These are phyloP conservation scores for Globisporangium canariense DNA, from an alignment of 352 stramenopile species.

Conservation along the genomic window DNA sequence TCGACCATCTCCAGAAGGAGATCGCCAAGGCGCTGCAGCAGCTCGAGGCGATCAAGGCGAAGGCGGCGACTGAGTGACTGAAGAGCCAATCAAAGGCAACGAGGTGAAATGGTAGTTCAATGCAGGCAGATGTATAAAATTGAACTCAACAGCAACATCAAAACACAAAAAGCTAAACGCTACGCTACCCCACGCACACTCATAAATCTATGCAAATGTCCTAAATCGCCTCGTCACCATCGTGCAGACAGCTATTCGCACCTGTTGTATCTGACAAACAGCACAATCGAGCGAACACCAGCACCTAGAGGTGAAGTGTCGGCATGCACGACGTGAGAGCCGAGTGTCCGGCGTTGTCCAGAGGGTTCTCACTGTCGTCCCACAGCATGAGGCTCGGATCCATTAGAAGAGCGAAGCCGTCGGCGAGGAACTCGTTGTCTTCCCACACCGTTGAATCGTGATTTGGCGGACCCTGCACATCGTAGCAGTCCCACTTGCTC, in stretches of 20 bases:
- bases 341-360: conserved; percentile 1
- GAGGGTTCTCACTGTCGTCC: conserved; percentile 13
- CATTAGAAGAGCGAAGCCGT: conserved; percentile 24
- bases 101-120: neutral
- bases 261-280: conserved; percentile 16
- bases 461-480: conserved; percentile 24
- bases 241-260: conserved; percentile 5
- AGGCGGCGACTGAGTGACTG: neutral
- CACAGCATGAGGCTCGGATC: conserved; percentile 20
- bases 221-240: conserved; percentile 6
- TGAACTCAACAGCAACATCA: neutral
- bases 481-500: conserved; percentile 39
- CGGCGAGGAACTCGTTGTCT: conserved; percentile 40
- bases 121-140: neutral
- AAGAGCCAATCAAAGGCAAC: neutral
- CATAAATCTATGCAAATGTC: neutral
- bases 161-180: neutral
- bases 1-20: conserved; percentile 53
- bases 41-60: conserved; percentile 33
- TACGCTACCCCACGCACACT: conserved; percentile 3
- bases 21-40: conserved; percentile 54
- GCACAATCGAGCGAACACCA: conserved; percentile 3
- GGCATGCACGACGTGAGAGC: neutral
- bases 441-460: conserved; percentile 30
- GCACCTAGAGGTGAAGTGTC: conserved; percentile 3